Base-by-base conservation (phyloP, 2,329 filamentous ascomycete genomes). In the Neopestalotiopsis sp. region DNA sequence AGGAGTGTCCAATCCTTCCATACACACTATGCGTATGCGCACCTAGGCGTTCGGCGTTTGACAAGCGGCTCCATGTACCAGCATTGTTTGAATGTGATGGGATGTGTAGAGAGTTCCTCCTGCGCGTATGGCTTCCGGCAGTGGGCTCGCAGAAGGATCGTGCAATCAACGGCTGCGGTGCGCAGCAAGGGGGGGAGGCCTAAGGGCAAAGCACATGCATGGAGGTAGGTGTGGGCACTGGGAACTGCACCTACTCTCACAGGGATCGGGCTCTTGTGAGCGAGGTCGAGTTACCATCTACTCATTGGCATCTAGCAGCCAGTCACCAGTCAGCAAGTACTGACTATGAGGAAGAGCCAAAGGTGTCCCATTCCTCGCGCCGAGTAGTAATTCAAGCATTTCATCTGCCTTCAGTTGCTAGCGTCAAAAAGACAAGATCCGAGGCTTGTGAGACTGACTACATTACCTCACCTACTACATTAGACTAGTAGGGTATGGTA, bases 91-190 rank as follows among this genome's bases (percentile, higher is more conserved):
- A 59, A 30, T 30, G 57, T 59, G 57, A 59, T 30, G 20, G 57
- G 40, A 38, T 10, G 34, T 38, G 24, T 28, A 28, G 42, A 58
- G 40, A 20, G 30, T 38, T 64, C 30, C 28, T 58, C 14, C 34
- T 67, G 65, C 68, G 68, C 65, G 65, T 65, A 69, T 68, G 56
- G 65, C 65, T 67, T 67, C 60, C 68, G 68, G 66, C 67, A 68
- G 61, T 58, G 67, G 60, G 10, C 52, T 68, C 62, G 67, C 67
- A 68, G 67, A 57, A 65, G 68, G 68, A 68, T 66, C 60, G 59
- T 63, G 69, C 62, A 68, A 66, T 60, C 52, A 65, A 71, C 34
- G 40, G 65, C 69, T 66, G 66, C 68, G 69, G 38, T 67, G 45
- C 14, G 34, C 14, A 34, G 52, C 65, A 60, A 52, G 56, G 59